Conservation (phyloP, 352 stramenopile genomes). For the Phytophthora macrochlamydospora region DNA sequence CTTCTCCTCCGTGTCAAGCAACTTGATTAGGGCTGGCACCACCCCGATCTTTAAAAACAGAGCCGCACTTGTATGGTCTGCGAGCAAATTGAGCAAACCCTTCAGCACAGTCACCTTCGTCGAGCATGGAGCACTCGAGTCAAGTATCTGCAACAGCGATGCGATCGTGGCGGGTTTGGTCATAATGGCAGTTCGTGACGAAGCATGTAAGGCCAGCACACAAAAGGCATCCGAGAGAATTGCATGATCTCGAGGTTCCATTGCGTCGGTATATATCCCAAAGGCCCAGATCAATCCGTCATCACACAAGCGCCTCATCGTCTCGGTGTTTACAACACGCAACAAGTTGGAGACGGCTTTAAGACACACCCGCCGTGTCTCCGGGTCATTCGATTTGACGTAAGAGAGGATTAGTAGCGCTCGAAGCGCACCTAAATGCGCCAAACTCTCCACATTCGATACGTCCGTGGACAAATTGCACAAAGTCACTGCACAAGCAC, state of each 20-base stretch:
- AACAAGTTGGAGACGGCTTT: slow-evolving; percentile 75
- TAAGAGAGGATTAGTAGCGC: slow-evolving; percentile 88
- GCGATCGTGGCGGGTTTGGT: slow-evolving; percentile 50
- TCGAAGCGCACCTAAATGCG: slow-evolving; percentile 86
- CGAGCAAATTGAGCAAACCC: slow-evolving; percentile 58
- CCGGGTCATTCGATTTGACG: slow-evolving; percentile 80
- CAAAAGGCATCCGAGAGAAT: slow-evolving; percentile 73
- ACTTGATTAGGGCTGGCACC: slow-evolving; percentile 25
- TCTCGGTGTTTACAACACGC: slow-evolving; percentile 35
- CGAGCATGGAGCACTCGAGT: slow-evolving; percentile 16
- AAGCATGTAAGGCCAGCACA: slow-evolving; percentile 57
- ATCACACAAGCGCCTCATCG: slow-evolving; percentile 65
- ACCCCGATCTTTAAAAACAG: slow-evolving; percentile 33
- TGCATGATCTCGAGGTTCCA: slow-evolving; percentile 60
- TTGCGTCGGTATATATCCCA: slow-evolving; percentile 57
- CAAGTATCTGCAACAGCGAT: slow-evolving; percentile 52
- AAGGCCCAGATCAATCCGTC: slow-evolving; percentile 79
- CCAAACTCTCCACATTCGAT: slow-evolving; percentile 89
- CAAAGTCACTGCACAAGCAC: slow-evolving; percentile 87
- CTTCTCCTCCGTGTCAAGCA: slow-evolving; percentile 21
- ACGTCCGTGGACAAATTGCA: slow-evolving; percentile 93
- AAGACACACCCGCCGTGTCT: slow-evolving; percentile 76
- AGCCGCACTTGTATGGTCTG: slow-evolving; percentile 33
- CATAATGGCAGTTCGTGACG: slow-evolving; percentile 50
- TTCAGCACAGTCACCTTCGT: slow-evolving; percentile 56